phyloP scores from a whole-genome alignment of 1,284 basidiomycete genomes.

The Tetrapyrgos nigripes region DNA sequence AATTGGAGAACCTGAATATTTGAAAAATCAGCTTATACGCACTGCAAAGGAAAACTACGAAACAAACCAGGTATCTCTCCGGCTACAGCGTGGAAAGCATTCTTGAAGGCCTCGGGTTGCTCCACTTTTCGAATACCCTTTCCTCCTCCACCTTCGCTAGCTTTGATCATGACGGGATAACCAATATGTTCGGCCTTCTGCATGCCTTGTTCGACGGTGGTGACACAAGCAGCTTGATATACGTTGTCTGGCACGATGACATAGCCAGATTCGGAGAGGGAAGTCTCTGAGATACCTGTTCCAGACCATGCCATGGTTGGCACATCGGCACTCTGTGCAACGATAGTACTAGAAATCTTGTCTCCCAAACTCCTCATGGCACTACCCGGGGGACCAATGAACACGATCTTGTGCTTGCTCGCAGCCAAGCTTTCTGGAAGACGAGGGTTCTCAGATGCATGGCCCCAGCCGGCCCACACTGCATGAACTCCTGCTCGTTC shows the following conservation, averaged over 20 bases:
- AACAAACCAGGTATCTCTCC: slow-evolving; percentile 93
- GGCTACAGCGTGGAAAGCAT: slow-evolving; percentile 91
- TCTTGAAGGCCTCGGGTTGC: slow-evolving; percentile 86
- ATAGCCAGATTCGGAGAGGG: slow-evolving; percentile 87
- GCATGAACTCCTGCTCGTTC: slow-evolving; percentile 98
- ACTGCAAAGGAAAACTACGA: slow-evolving; percentile 18
- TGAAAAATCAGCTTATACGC: slow-evolving; percentile 7
- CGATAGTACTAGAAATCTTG: slow-evolving; percentile 99
- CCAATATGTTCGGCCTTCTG: slow-evolving; percentile 88
- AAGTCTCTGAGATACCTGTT: slow-evolving; percentile 91
- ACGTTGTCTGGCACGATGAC: slow-evolving; percentile 94
- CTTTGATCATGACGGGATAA: slow-evolving; percentile 99
- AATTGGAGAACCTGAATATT: slow-evolving; percentile 87
- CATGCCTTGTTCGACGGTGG: slow-evolving; percentile 89
- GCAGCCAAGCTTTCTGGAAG: slow-evolving; percentile 95
- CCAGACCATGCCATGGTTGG: slow-evolving; percentile 99
- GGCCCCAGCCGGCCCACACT: slow-evolving; percentile 99
- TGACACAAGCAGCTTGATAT: slow-evolving; percentile 91
- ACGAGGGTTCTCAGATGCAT: slow-evolving; percentile 98
- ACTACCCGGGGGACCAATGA: slow-evolving; percentile 98
- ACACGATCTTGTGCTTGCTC: slow-evolving; percentile 95
- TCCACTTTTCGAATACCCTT: slow-evolving; percentile 98
- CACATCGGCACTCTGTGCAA: slow-evolving; percentile 97
- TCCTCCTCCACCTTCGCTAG: slow-evolving; percentile 98
- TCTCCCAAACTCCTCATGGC: slow-evolving; percentile 99